Percentiles rank a stretch among this genome's conserved stretches.
Evolutionary conservation across 345 rosid species (phyloP).

Genomic region (Jatropha curcas): DNA sequence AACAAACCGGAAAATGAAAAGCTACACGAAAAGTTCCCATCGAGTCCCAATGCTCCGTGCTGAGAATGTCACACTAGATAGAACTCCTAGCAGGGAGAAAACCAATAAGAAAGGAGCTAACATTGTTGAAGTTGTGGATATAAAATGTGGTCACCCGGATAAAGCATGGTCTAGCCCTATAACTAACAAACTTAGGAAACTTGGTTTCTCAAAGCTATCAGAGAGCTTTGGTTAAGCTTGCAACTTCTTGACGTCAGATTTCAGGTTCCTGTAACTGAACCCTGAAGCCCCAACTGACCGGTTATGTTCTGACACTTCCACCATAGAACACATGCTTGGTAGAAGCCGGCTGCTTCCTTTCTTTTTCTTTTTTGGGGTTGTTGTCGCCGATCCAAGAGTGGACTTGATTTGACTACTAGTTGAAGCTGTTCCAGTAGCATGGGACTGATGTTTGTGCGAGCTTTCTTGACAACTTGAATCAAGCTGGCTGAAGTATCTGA

Average conservation of each 20-base stretch:
- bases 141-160: slow-evolving; percentile 78
- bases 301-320: slow-evolving; percentile 50
- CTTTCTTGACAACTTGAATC: slow-evolving; percentile 35
- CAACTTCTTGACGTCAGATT: slow-evolving; percentile 51
- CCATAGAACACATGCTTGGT: slow-evolving; percentile 57
- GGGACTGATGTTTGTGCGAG: slow-evolving; percentile 34
- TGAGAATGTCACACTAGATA: slow-evolving; percentile 50
- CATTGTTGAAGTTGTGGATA: slow-evolving; percentile 82
- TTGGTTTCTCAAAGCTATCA: slow-evolving; percentile 87
- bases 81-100: slow-evolving; percentile 59
- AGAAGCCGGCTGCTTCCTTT: slow-evolving; percentile 44
- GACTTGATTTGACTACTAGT: slow-evolving; percentile 31
- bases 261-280: slow-evolving; percentile 51
- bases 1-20: slow-evolving; percentile 46
- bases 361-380: slow-evolving; percentile 52
- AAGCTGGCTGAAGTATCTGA: slow-evolving; percentile 48
- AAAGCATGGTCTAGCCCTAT: slow-evolving; percentile 79
- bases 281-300: slow-evolving; percentile 40
- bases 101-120: slow-evolving; percentile 55
- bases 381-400: slow-evolving; percentile 21
- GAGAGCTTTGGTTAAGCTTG: slow-evolving; percentile 63
- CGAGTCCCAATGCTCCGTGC: slow-evolving; percentile 70
- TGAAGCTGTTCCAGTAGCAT: slow-evolving; percentile 21
- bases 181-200: slow-evolving; percentile 81
- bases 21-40: slow-evolving; percentile 41